Conservation (phyloP, 805 yeast genomes). For the Pichia scutulata region DNA sequence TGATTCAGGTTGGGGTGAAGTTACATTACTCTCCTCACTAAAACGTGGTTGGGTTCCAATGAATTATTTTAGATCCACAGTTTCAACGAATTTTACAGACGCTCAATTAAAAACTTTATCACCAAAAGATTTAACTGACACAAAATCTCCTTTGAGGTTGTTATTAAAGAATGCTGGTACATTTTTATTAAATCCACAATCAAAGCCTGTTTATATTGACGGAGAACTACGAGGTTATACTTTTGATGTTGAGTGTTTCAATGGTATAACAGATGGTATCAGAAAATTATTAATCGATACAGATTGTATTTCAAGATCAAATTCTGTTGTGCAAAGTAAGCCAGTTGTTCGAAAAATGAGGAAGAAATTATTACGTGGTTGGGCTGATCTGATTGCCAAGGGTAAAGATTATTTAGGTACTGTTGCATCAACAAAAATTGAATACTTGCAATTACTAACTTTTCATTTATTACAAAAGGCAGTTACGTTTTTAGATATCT, state of each 20-base stretch:
- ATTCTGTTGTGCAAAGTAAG: conserved; percentile 55
- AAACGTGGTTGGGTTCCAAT: conserved; percentile 82
- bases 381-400: conserved; percentile 71
- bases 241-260: conserved; percentile 49
- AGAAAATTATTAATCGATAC: conserved; percentile 55
- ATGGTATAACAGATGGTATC: conserved; percentile 68
- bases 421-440: conserved; percentile 47
- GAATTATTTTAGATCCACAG: conserved; percentile 54
- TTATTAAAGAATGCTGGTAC: conserved; percentile 58
- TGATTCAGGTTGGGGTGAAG: conserved; percentile 86
- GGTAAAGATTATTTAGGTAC: conserved; percentile 71
- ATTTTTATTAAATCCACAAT: conserved; percentile 57
- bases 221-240: conserved; percentile 36
- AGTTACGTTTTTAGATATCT: conserved; percentile 54
- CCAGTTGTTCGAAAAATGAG: conserved; percentile 57
- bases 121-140: conserved; percentile 27
- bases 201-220: conserved; percentile 32
- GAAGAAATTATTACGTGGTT: conserved; percentile 65
- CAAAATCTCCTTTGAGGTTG: conserved; percentile 46
- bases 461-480: conserved; percentile 63
- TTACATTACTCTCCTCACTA: conserved; percentile 54
- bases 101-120: conserved; percentile 9
- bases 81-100: conserved; percentile 17
- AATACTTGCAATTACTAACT: conserved; percentile 53
- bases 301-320: conserved; percentile 67